Evolutionary conservation across 768 basidiomycete species (phyloP), one percentile per base, ranked within the genome.

Genomic region (Lactarius tabidus): DNA sequence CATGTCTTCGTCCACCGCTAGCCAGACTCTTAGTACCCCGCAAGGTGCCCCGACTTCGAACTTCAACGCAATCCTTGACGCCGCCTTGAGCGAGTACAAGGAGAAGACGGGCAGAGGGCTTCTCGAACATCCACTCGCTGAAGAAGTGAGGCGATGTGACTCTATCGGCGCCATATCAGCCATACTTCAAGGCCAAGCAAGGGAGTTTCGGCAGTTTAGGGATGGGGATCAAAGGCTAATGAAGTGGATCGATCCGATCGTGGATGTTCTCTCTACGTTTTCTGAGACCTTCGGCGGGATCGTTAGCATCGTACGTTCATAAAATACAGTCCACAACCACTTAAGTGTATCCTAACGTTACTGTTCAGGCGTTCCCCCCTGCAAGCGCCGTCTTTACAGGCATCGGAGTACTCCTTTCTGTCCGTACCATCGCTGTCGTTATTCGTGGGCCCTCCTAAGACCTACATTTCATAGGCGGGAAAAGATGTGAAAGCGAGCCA

Each of bases 381-480:
- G 55, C 62, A 6, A 17, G n/a, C 0, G 9, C 6, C 0, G 28
- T 48, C 1, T 29, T 63, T 38, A 4, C 26, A 4, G 63, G 57
- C 2, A 63, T 63, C 3, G 63, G 38, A 3, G 38, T 43, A 4
- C 63, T 63, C 23, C 57, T 63, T 15, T 38, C 38, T 36, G 63
- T 59, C 10, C 18, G 36, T n/a, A 14, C 35, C n/a, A 1, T 45
- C 26, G 10, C 52, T 17, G 4, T 23, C 23, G 5, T 4, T 36
- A 12, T 52, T n/a, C 3, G 7, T 8, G 3, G 12, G 10, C 29
- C 12, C 17, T 33, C 26, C 33, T 58, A 17, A 58, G 36, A 31
- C 3, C 1, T 9, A 7, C 15, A 14, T 38, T 23, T 9, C 0
- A 52, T 53, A 63, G 63, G 57, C 57, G 3, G 63, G 57, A 8